Evolutionary conservation across 768 basidiomycete genomes (phyloP), one percentile per base, ranked within the genome.

Genomic region (Sporobolomyces roseus): DNA sequence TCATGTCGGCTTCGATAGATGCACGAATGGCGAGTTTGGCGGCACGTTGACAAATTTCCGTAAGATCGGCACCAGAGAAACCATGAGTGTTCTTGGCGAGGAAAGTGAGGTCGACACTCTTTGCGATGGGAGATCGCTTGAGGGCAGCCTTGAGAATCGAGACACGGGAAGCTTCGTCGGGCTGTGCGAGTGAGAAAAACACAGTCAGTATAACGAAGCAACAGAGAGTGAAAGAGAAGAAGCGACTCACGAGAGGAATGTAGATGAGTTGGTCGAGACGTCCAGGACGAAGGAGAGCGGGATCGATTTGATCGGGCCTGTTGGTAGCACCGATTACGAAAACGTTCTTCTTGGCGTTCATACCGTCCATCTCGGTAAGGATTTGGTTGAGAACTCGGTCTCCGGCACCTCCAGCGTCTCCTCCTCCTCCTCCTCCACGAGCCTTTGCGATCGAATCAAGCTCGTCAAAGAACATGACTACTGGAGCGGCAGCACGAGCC

Each of bases 391-490:
- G 84, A 21, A 98, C 96, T 82, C 96, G 91, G 77, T 99, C 96
- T 43, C 94, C 88, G 17, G 96, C 94, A 70, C 96, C 96, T 72
- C 96, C 96, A 62, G 81, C 96, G 80, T 98, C 96, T 45, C 93
- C 93, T 13, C 83, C 81, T 4, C 85, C 83, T 27, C 86, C 85
- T 29, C 79, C 79, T 70, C 96, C 96, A 81, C 96, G 91, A 61
- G 93, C 86, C 82, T 98, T 98, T 52, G 96, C 96, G 76, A 99
- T 98, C 21, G 94, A 96, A 79, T 99, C 96, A 79, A 99, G 83
- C 80, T 99, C 96, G 76, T 99, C 96, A 81, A 99, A 99, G 90
- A 99, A 99, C 92, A 99, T 96, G 75, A 99, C 96, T 78, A 96
- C 98, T 63, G 96, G 96, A 32, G 96, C 94, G 12, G 96, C 96